These are phyloP conservation scores for Bruguiera parviflora DNA, from an alignment of 345 rosid species.

Conservation along the genomic window DNA sequence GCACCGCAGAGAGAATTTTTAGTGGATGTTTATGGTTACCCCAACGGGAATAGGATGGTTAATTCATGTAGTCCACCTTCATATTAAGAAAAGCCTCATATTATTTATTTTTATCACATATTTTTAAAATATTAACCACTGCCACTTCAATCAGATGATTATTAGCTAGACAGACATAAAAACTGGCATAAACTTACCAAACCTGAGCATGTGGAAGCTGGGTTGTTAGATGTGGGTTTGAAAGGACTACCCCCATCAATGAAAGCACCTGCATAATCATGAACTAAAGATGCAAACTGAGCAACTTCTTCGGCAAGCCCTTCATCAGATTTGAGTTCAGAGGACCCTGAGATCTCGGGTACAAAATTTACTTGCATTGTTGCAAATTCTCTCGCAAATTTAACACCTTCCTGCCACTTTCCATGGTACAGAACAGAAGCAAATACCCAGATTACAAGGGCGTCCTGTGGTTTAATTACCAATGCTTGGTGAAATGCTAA, in stretches of 20 bases:
- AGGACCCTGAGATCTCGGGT: constrained; percentile 61
- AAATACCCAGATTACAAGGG: constrained; percentile 55
- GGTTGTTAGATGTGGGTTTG: constrained; percentile 39
- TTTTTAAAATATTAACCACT: neutral
- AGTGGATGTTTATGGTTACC: neutral
- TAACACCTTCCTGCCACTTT: constrained; percentile 60
- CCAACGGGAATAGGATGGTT: neutral
- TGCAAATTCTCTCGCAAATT: constrained; percentile 53
- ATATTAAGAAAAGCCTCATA: too few species aligned
- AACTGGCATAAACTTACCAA: constrained; percentile 42
- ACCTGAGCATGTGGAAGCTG: constrained; percentile 37
- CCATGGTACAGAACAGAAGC: constrained; percentile 73
- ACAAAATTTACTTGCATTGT: constrained; percentile 30
- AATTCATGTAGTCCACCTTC: too few species aligned
- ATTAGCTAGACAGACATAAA: neutral
- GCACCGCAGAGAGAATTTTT: neutral
- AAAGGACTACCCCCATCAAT: constrained; percentile 31
- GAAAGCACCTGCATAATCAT: constrained; percentile 43
- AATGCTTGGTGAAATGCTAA: constrained; percentile 85
- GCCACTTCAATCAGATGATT: constrained; percentile 1
- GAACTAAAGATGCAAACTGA: constrained; percentile 47
- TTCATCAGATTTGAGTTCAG: constrained; percentile 46
- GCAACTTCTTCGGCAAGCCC: constrained; percentile 57
- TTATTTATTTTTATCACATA: too few species aligned
- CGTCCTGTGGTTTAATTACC: constrained; percentile 71